Conservation (phyloP, 1,139 yeast genomes). For the Taphrina populina region DNA sequence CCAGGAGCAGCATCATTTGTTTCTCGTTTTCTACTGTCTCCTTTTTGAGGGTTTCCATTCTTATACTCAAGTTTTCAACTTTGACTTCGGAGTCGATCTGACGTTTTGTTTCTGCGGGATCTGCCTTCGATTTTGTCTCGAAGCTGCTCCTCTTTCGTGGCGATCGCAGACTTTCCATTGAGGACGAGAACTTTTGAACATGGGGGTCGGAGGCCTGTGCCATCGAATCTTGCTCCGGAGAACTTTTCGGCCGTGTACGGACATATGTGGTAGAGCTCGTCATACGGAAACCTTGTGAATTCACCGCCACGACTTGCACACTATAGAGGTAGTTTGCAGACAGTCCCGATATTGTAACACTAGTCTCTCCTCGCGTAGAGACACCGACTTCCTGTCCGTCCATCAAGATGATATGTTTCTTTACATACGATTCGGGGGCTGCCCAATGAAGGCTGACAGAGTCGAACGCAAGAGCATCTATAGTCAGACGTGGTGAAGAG, state of each 20-base stretch:
- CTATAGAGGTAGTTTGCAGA: slow-evolving; percentile 54
- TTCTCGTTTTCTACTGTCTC: slow-evolving; percentile 51
- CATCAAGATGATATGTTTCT: slow-evolving; percentile 51
- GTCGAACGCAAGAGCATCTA: slow-evolving; percentile 55
- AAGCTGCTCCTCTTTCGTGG: slow-evolving; percentile 13
- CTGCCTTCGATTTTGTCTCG: slow-evolving; percentile 6
- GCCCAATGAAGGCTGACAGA: slow-evolving; percentile 60
- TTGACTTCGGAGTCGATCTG: slow-evolving; percentile 44
- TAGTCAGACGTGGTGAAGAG: slow-evolving; percentile 56
- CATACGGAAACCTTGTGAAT: slow-evolving; percentile 44
- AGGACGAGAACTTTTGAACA: not conserved
- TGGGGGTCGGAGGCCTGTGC: slow-evolving; percentile 7
- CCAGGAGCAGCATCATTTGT: slow-evolving; percentile 48
- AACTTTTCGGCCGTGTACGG: slow-evolving; percentile 31
- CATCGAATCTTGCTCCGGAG: not conserved
- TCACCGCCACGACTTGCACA: slow-evolving; percentile 57
- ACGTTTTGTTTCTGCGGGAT: not conserved
- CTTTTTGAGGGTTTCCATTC: slow-evolving; percentile 51
- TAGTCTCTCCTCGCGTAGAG: slow-evolving; percentile 45
- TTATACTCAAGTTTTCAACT: slow-evolving; percentile 53
- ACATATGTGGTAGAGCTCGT: slow-evolving; percentile 26
- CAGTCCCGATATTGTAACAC: slow-evolving; percentile 50
- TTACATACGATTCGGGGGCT: slow-evolving; percentile 45
- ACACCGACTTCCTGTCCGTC: slow-evolving; percentile 51
- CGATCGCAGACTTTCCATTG: not conserved